Percentiles rank a stretch among this genome's conserved stretches.
These are phyloP conservation scores for Cardamine resedifolia DNA, from an alignment of 345 rosid genomes.

Conservation along the genomic window DNA sequence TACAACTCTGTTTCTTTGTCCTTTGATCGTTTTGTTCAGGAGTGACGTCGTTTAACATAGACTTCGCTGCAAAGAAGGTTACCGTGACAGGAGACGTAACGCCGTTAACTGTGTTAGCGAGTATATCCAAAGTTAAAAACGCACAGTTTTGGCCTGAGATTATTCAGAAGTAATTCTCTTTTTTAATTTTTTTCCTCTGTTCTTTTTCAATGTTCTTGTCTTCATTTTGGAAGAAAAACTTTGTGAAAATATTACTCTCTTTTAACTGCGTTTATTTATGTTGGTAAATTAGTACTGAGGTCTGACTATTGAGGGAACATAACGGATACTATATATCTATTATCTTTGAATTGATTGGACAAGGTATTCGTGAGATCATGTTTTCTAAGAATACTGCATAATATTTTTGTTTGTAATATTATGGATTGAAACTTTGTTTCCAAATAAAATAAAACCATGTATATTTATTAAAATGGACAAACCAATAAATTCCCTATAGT, in stretches of 20 bases:
- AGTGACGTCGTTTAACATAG: constrained; percentile 81
- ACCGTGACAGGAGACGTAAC: constrained; percentile 81
- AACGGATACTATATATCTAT: no score
- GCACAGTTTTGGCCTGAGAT: constrained; percentile 79
- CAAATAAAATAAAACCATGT: neutral
- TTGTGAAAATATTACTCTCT: neutral
- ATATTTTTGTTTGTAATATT: no score
- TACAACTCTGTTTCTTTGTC: constrained; percentile 6
- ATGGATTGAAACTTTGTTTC: neutral
- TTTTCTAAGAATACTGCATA: no score
- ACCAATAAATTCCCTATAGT: no score
- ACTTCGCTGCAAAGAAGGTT: constrained; percentile 86
- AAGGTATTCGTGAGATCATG: no score
- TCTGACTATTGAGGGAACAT: no score
- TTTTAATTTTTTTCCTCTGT: neutral
- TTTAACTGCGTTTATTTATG: neutral
- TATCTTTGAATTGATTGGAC: no score
- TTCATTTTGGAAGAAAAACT: constrained; percentile 9
- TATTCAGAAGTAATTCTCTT: constrained; percentile 9
- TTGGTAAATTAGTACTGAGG: neutral
- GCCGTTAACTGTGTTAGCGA: constrained; percentile 67
- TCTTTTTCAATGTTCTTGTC: neutral
- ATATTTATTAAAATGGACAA: neutral
- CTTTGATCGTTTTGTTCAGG: constrained; percentile 48
- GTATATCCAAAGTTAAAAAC: constrained; percentile 83